Conservation (phyloP, 139 green algal genomes). For the Microglena sp. region DNA sequence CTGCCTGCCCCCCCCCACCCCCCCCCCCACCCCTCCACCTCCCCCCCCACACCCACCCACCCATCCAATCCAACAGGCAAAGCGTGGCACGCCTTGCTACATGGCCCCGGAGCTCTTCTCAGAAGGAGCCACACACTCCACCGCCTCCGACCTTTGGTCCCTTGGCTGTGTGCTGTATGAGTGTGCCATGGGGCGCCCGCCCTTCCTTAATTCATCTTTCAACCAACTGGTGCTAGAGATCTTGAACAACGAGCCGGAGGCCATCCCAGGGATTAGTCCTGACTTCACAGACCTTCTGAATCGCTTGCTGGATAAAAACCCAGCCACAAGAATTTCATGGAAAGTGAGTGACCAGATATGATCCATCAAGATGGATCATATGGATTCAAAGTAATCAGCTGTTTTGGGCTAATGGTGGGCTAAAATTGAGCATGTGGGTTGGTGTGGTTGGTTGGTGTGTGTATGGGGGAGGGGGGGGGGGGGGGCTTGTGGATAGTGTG, state of each 20-base stretch:
- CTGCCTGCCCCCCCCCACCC: too few relatives aligned
- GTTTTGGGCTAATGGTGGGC: too few relatives aligned
- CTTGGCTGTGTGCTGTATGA: conserved; percentile 93
- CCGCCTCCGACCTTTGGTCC: conserved; percentile 79
- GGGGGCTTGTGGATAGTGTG: too few relatives aligned
- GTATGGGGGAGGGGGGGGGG: too few relatives aligned
- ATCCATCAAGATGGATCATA: too few relatives aligned
- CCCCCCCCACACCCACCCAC: too few relatives aligned
- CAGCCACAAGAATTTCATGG: conserved; percentile 54
- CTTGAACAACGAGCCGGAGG: conserved; percentile 46
- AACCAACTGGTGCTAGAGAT: conserved; percentile 67
- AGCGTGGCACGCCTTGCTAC: conserved; percentile 79
- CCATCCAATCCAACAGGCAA: conserved; percentile 50
- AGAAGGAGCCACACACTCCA: conserved; percentile 68
- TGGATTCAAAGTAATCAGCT: too few relatives aligned
- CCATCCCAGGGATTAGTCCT: conserved; percentile 30
- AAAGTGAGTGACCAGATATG: conserved; percentile 25
- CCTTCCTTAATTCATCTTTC: conserved; percentile 74
- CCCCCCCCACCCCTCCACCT: too few relatives aligned
- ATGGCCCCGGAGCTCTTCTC: conserved; percentile 93
- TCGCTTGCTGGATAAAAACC: conserved; percentile 77
- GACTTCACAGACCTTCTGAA: conserved; percentile 67
- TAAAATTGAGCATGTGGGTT: too few relatives aligned
- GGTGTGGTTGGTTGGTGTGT: too few relatives aligned
- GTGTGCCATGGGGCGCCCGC: conserved; percentile 68